A percentile compares a stretch with the other conserved stretches of the same genome.
These are phyloP conservation scores for Paracoccidioides brasiliensis DNA, from an alignment of 2,329 filamentous ascomycete species.

Conservation along the genomic window DNA sequence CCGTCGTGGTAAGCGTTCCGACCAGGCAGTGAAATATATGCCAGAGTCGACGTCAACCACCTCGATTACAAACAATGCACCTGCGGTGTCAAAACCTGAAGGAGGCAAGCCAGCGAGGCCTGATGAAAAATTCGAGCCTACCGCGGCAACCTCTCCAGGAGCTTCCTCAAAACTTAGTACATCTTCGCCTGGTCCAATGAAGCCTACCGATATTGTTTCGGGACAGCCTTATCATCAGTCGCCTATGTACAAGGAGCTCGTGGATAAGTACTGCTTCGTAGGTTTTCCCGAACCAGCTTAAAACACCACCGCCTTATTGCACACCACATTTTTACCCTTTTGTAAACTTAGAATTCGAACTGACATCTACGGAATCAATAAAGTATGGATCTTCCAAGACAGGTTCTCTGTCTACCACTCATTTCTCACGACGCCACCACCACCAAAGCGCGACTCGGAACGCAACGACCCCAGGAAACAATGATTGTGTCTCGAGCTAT, in stretches of 20 bases:
- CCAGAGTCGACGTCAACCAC: constrained; percentile 36
- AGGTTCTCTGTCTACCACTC: constrained; percentile 10
- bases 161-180: background rate
- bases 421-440: background rate
- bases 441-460: background rate
- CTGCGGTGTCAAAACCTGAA: too few species aligned
- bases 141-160: background rate
- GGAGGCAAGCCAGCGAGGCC: background rate
- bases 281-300: constrained; percentile 38
- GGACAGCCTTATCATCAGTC: constrained; percentile 64
- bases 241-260: constrained; percentile 86
- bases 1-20: constrained; percentile 50
- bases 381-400: constrained; percentile 6
- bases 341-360: background rate
- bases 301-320: background rate
- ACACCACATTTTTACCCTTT: background rate
- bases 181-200: constrained; percentile 1
- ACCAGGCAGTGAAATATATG: constrained; percentile 39
- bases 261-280: constrained; percentile 99
- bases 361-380: background rate
- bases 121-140: background rate
- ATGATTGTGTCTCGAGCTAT: background rate
- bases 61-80: too few species aligned
- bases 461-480: background rate
- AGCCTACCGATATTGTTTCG: constrained; percentile 14